Evolutionary conservation across 2,329 filamentous ascomycete genomes (phyloP).

Genomic region (Fusarium sp.): DNA sequence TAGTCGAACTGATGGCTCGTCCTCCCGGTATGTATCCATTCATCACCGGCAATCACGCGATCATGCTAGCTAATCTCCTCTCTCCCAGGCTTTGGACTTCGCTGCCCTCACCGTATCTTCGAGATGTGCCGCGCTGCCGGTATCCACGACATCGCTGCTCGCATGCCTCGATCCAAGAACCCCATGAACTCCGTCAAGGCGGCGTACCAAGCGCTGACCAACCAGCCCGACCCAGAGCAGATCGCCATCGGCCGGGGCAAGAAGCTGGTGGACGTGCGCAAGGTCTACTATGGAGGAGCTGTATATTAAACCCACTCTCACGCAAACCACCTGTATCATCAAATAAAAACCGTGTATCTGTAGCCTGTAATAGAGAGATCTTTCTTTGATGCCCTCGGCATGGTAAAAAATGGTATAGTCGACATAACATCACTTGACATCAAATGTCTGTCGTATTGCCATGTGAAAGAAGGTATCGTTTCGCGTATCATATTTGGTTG

Average conservation of each 20-base stretch:
- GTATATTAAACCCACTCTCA: conserved; percentile 59
- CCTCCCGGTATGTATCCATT: conserved; percentile 78
- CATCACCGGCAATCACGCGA: not conserved
- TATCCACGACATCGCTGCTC: conserved; percentile 85
- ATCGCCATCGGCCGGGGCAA: conserved; percentile 89
- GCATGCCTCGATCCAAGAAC: conserved; percentile 86
- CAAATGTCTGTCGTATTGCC: conserved; percentile 7
- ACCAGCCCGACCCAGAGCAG: conserved; percentile 87
- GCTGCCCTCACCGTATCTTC: conserved; percentile 90
- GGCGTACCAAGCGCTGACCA: conserved; percentile 81
- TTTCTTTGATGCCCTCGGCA: conserved; percentile 8
- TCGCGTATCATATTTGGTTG: conserved; percentile 26
- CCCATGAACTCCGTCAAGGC: conserved; percentile 99
- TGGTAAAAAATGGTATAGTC: conserved; percentile 8
- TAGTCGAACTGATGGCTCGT: conserved; percentile 81
- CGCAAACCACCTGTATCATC: conserved; percentile 34
- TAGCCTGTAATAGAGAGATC: conserved; percentile 37
- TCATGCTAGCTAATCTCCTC: conserved; percentile 4
- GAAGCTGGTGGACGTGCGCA: conserved; percentile 95
- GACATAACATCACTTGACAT: conserved; percentile 26
- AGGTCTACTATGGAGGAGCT: conserved; percentile 93
- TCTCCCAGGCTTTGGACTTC: conserved; percentile 86
- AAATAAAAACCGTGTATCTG: conserved; percentile 36
- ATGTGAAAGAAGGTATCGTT: conserved; percentile 8
- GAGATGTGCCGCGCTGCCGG: conserved; percentile 91